A percentile compares a stretch with the other conserved stretches of the same genome.
These are phyloP conservation scores for Trichoderma reesei DNA, from an alignment of 495 filamentous ascomycete genomes.

Conservation along the genomic window DNA sequence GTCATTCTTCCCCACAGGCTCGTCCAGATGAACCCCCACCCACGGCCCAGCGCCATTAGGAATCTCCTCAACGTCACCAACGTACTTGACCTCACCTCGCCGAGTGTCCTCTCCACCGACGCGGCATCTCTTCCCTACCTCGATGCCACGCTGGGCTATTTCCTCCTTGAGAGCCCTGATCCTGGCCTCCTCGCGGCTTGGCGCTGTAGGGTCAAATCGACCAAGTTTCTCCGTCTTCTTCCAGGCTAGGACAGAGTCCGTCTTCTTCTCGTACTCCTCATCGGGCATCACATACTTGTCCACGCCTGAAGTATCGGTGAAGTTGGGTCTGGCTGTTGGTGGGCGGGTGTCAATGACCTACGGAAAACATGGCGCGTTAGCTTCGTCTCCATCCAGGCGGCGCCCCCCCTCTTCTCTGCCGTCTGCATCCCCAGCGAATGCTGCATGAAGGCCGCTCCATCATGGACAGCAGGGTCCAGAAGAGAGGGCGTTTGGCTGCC, in stretches of 20 bases:
- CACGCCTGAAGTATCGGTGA: conserved; percentile 66
- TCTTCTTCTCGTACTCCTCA: conserved; percentile 70
- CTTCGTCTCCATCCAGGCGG: conserved; percentile 11
- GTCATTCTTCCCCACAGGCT: conserved; percentile 85
- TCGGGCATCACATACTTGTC: conserved; percentile 78
- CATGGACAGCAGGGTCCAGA: neutral
- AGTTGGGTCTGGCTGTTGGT: conserved; percentile 57
- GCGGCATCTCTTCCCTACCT: conserved; percentile 52
- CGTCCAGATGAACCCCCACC: conserved; percentile 78
- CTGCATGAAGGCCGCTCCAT: conserved; percentile 3
- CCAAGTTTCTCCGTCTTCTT: conserved; percentile 87
- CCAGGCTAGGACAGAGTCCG: conserved; percentile 84
- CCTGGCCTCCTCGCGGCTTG: conserved; percentile 58
- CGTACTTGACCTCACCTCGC: conserved; percentile 72
- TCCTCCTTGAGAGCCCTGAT: conserved; percentile 55
- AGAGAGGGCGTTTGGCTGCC: conserved; percentile 1
- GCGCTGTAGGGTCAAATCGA: conserved; percentile 83
- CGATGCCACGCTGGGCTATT: conserved; percentile 55
- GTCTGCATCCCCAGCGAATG: conserved; percentile 14
- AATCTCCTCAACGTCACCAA: conserved; percentile 75
- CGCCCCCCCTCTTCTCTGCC: conserved; percentile 9
- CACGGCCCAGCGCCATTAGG: conserved; percentile 63
- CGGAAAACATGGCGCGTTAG: conserved; percentile 13
- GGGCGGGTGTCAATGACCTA: conserved; percentile 79
- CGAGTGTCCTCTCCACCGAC: conserved; percentile 56